Evolutionary conservation across 2,329 filamentous ascomycete genomes (phyloP), one percentile per base, ranked within the genome.

Genomic region (Ambrosiella xylebori): DNA sequence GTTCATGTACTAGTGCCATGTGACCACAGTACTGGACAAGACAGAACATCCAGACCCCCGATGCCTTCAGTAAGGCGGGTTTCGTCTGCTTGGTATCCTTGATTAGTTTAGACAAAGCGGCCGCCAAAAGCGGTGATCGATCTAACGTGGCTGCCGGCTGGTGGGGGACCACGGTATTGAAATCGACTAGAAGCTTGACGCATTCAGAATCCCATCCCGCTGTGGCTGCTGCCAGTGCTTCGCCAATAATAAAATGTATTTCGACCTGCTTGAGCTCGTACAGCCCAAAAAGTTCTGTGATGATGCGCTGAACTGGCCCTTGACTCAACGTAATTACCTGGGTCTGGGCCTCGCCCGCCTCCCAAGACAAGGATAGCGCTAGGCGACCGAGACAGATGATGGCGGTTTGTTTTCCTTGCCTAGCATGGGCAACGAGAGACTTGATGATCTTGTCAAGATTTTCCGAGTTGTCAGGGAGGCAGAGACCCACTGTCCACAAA

Each of bases 41-140:
- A 65, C 86, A 95, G 60, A 97, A 83, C 0, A 97, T 77, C 93
- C 93, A 97, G 64, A 98, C 95, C 0, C 89, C 89, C 0, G 90
- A 91, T 2, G 91, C 89, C 67, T 95, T 95, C 64, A 89, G 83
- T 3, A 96, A 74, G 0, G 89, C 86, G 0, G 93, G 93, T 65
- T 96, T 96, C 0, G 88, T 88, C 7, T 84, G 81, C 64, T 85
- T 84, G 71, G 86, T 93, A 65, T 93, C 85, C 1, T 73, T 72
- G 52, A 97, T 75, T 1, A 94, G 77, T 66, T 84, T 89, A 60
- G 86, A 79, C 4, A 95, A 71, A 1, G 87, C 74, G 0, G 72
- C 69, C 7, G 71, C 71, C 35, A 85, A 71, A 56, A 76, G 68
- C 0, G 66, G 51, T 69, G 69, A 0, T 66, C 59, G 0, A 66